Percentiles rank a stretch among this genome's conserved stretches.
Conservation (phyloP, 108 stramenopile species). For the Cyclotella cryptica region DNA sequence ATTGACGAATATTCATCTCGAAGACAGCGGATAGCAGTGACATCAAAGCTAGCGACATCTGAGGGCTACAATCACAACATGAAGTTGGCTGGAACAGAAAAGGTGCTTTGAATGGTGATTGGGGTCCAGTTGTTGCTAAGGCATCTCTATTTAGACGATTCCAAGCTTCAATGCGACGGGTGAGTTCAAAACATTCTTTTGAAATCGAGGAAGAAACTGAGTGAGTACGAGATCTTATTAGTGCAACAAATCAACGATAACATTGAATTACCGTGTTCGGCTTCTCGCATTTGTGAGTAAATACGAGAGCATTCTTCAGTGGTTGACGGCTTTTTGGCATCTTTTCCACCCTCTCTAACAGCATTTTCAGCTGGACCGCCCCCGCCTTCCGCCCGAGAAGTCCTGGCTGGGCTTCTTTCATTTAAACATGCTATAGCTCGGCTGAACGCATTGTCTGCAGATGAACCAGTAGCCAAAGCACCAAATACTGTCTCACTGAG, state of each 20-base stretch:
- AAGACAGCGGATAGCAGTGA: constrained; percentile 58
- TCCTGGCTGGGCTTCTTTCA: constrained; percentile 18
- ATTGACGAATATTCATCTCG: constrained; percentile 36
- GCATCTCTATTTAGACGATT: constrained; percentile 66
- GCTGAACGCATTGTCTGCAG: constrained; percentile 47
- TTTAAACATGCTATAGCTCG: constrained; percentile 58
- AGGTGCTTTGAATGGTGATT: background rate
- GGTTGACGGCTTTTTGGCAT: constrained; percentile 42
- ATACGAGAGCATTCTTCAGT: constrained; percentile 66
- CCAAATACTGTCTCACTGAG: constrained; percentile 48
- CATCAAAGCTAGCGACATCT: constrained; percentile 58
- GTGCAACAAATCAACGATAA: background rate
- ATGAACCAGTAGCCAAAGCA: constrained; percentile 34
- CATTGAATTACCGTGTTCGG: constrained; percentile 44
- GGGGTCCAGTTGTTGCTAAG: constrained; percentile 14
- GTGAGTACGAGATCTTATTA: background rate
- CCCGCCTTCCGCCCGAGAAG: constrained; percentile 3
- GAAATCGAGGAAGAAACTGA: background rate
- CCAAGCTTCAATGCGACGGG: constrained; percentile 79
- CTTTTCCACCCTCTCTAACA: constrained; percentile 12
- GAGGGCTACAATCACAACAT: constrained; percentile 64
- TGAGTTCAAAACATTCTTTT: constrained; percentile 68
- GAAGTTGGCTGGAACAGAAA: constrained; percentile 60
- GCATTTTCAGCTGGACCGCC: constrained; percentile 5
- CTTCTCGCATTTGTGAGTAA: constrained; percentile 72